Base-by-base conservation (phyloP, 1,284 basidiomycete genomes). In the Rhodotorula sp. region DNA sequence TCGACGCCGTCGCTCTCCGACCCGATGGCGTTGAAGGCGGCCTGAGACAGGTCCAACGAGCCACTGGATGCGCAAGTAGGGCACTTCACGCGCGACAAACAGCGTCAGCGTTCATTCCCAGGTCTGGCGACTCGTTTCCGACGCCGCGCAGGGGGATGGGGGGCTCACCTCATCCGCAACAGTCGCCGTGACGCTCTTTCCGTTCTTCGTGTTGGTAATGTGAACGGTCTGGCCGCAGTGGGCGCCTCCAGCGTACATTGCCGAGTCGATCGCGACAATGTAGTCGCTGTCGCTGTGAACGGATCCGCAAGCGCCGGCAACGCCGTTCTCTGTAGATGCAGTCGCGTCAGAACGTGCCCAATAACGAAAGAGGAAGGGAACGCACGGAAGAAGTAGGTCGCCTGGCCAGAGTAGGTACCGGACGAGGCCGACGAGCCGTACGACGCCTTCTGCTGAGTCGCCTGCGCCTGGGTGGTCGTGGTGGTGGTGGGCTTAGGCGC, bases 191-290 rank as follows among this genome's bases (percentile, higher is more conserved):
- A 90, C 85, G n/a, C 79, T 80, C 79, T 86, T 84, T 72, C 84
- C 83, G 80, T 87, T 88, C 81, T 66, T 88, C 24, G 51, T 65
- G 62, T 56, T 55, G 11, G 44, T 51, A 47, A 54, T 74, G 64
- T 30, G 76, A 64, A 69, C 52, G 7, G 29, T 39, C 27, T 36
- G 81, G 68, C 89, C 89, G 77, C 92, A 94, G 74, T 88, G 83
- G 20, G 80, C 48, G 17, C 88, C 89, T 29, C 74, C 73, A 27
- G 73, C 79, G 67, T 72, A 67, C 47, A 63, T 63, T 34, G 58
- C 32, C 22, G 79, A 72, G 55, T 62, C 84, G 48, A 89, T 84
- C 64, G 91, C 91, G 76, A 86, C 87, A 77, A 93, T 84, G 66
- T 84, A 76, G 55, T 39, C 72, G 7, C 32, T 34, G 55, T 73